A percentile compares a stretch with the other conserved stretches of the same genome.
phyloP scores from a whole-genome alignment of 2,329 filamentous ascomycete genomes.

The Colletotrichum brevisporum region DNA sequence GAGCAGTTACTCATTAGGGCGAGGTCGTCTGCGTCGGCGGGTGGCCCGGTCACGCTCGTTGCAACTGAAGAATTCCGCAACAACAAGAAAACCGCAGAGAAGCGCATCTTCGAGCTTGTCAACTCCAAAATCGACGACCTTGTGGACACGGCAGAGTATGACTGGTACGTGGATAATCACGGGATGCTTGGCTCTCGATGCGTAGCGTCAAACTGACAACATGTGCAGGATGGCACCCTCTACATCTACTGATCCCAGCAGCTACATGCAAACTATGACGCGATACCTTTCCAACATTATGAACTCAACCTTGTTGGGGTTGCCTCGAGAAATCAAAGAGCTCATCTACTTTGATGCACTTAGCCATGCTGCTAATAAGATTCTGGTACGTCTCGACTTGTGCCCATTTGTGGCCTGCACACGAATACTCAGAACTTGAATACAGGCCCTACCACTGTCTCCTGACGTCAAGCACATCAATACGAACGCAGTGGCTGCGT shows the following conservation, averaged over 20 bases:
- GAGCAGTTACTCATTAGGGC: constrained; percentile 89
- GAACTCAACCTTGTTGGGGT: constrained; percentile 90
- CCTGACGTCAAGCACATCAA: constrained; percentile 88
- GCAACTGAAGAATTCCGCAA: constrained; percentile 89
- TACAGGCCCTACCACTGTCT: constrained; percentile 81
- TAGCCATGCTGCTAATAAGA: constrained; percentile 88
- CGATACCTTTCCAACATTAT: constrained; percentile 96
- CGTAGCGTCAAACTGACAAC: constrained; percentile 14
- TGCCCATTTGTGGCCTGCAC: not conserved
- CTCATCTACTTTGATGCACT: constrained; percentile 98
- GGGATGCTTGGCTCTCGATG: not conserved
- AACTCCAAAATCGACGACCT: constrained; percentile 99
- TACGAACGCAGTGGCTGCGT: constrained; percentile 83
- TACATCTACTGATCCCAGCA: constrained; percentile 81
- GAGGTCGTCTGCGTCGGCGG: constrained; percentile 84
- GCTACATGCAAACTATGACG: constrained; percentile 96
- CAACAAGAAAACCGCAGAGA: constrained; percentile 96
- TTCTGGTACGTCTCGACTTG: constrained; percentile 69
- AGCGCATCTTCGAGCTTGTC: constrained; percentile 97
- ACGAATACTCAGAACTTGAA: not conserved
- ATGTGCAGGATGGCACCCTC: constrained; percentile 66
- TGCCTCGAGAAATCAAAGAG: constrained; percentile 97
- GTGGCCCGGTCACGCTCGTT: constrained; percentile 82
- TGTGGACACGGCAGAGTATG: constrained; percentile 96
- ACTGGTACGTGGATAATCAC: constrained; percentile 72